Conservation (phyloP, 306 rosid species). For the Gastrolobium villosum region DNA sequence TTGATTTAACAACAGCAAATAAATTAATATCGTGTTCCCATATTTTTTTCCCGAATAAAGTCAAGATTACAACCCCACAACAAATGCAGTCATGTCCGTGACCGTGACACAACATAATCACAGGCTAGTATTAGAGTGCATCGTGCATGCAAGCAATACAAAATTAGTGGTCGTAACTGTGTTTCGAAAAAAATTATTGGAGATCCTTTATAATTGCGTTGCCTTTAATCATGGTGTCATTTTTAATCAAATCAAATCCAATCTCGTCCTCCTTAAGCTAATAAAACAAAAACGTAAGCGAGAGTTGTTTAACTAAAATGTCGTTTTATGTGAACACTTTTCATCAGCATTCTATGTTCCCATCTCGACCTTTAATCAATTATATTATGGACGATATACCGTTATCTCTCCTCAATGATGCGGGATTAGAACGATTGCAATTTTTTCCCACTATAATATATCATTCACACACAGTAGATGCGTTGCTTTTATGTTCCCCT, state of each 20-base stretch:
- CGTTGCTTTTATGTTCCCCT: no score
- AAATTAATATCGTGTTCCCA: not conserved
- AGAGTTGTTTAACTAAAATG: conserved; percentile 38
- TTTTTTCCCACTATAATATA: not conserved
- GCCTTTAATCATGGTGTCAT: conserved; percentile 20
- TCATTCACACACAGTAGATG: not conserved
- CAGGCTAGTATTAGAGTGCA: conserved; percentile 3
- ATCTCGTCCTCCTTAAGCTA: not conserved
- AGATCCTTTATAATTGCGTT: conserved; percentile 8
- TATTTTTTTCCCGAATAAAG: not conserved
- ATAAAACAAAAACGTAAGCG: not conserved
- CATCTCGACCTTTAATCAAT: not conserved
- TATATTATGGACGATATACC: not conserved
- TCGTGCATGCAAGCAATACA: conserved; percentile 13
- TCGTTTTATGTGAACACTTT: conserved; percentile 32
- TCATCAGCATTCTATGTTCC: conserved; percentile 20
- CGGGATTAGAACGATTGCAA: not conserved
- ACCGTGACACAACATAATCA: not conserved
- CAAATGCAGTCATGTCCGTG: no score
- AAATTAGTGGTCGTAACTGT: conserved; percentile 16
- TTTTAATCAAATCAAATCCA: conserved; percentile 35
- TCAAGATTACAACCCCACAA: no score
- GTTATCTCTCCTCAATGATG: conserved; percentile 9
- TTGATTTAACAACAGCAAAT: not conserved
- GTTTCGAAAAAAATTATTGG: conserved; percentile 22